These are phyloP conservation scores for Fusarium sp. DNA, from an alignment of 2,329 filamentous ascomycete genomes.

Conservation along the genomic window DNA sequence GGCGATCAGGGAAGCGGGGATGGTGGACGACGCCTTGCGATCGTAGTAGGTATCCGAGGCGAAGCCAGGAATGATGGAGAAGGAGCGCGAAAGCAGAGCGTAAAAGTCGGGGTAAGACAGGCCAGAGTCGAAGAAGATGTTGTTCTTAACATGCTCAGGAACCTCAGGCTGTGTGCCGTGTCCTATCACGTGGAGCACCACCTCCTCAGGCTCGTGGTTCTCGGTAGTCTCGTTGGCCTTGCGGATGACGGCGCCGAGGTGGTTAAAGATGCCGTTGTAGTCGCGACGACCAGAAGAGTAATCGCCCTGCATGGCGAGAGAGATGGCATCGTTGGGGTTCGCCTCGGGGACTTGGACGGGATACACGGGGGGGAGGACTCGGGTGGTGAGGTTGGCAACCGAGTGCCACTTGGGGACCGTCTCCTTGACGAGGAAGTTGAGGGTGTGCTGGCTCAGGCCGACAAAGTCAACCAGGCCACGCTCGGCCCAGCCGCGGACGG, in stretches of 20 bases:
- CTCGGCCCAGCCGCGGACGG: slow-evolving; percentile 32
- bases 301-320: slow-evolving; percentile 44
- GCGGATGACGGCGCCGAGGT: slow-evolving; percentile 37
- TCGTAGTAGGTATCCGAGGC: slow-evolving; percentile 42
- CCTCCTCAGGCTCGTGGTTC: slow-evolving; percentile 18
- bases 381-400: slow-evolving; percentile 25
- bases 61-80: slow-evolving; percentile 40
- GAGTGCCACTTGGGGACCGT: slow-evolving; percentile 36
- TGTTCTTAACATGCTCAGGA: slow-evolving; percentile 31
- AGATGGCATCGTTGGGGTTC: slow-evolving; percentile 26
- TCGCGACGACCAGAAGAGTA: slow-evolving; percentile 42
- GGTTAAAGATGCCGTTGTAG: slow-evolving; percentile 40
- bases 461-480: slow-evolving; percentile 40
- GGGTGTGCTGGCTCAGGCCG: slow-evolving; percentile 42
- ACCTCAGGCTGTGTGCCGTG: slow-evolving; percentile 40
- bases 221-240: slow-evolving; percentile 25
- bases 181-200: slow-evolving; percentile 41
- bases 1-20: slow-evolving; percentile 42
- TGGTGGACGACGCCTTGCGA: slow-evolving; percentile 44
- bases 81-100: slow-evolving; percentile 30
- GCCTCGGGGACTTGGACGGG: slow-evolving; percentile 32
- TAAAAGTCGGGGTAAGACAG: slow-evolving; percentile 45
- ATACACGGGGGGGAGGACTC: slow-evolving; percentile 42
- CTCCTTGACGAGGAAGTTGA: slow-evolving; percentile 37
- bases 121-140: slow-evolving; percentile 39